Evolutionary conservation across 2,329 filamentous ascomycete genomes (phyloP).

Genomic region (Aspergillus pseudotamarii): DNA sequence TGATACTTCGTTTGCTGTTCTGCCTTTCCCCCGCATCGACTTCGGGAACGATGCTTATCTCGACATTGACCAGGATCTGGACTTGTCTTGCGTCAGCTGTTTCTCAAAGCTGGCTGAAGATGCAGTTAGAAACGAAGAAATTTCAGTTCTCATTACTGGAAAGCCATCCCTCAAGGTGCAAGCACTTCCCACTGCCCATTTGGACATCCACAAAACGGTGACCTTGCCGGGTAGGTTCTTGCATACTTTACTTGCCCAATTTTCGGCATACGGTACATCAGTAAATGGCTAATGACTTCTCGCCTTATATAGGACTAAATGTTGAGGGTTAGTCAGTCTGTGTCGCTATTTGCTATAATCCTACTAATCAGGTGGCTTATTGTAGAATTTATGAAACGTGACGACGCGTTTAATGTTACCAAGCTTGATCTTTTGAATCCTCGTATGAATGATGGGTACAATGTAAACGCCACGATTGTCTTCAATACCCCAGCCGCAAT

Average conservation of each 20-base stretch:
- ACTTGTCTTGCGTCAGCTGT: constrained; percentile 29
- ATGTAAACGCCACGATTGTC: constrained; percentile 30
- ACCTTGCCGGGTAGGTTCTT: constrained; percentile 21
- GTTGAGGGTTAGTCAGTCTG: background rate
- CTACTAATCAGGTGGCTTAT: background rate
- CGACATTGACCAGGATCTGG: constrained; percentile 27
- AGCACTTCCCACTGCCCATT: constrained; percentile 25
- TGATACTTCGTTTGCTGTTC: constrained; percentile 20
- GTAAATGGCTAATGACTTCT: background rate
- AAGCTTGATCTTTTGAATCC: constrained; percentile 21
- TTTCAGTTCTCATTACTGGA: constrained; percentile 23
- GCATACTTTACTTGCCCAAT: background rate
- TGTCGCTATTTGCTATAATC: background rate
- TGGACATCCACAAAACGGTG: constrained; percentile 28
- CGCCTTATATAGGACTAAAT: background rate
- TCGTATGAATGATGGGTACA: constrained; percentile 22
- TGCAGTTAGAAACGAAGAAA: constrained; percentile 21
- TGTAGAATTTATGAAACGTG: constrained; percentile 26
- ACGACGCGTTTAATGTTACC: constrained; percentile 27
- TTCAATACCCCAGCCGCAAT: constrained; percentile 25
- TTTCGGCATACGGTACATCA: no score
- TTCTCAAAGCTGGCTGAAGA: constrained; percentile 22
- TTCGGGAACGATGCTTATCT: constrained; percentile 19
- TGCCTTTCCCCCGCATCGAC: constrained; percentile 22
- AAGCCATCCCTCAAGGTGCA: constrained; percentile 23